Evolutionary conservation across 345 rosid species (phyloP).

Genomic region (Aegle marmelos): DNA sequence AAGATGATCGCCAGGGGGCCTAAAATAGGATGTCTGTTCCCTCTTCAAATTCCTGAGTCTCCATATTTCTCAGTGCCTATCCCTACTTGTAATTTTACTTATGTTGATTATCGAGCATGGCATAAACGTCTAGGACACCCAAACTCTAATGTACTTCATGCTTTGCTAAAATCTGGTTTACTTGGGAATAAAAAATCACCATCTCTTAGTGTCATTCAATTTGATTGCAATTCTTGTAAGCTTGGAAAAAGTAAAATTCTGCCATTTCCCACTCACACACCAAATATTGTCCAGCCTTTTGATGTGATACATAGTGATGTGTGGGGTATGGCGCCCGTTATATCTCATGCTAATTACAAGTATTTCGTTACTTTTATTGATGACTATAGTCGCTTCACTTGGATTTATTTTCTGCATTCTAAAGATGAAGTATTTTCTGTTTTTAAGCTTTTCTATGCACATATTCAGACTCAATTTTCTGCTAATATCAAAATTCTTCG

Average conservation of each 20-base stretch:
- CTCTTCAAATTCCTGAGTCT: neutral
- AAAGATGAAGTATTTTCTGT: neutral
- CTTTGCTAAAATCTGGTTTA: neutral
- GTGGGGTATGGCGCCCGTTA: neutral
- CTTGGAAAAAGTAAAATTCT: neutral
- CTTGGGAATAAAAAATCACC: neutral
- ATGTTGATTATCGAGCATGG: neutral
- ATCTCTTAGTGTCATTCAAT: neutral
- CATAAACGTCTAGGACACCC: neutral
- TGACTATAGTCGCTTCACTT: too few species aligned
- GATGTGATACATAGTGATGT: neutral
- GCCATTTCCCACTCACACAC: neutral
- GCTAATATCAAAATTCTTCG: neutral
- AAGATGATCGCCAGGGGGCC: conserved; percentile 3
- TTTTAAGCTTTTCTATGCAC: neutral
- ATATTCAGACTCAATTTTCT: neutral
- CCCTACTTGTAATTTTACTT: neutral
- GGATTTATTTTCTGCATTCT: neutral
- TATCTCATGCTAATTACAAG: conserved; percentile 2
- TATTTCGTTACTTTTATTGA: conserved; percentile 4
- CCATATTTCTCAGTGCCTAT: neutral
- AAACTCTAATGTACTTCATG: conserved; percentile 2
- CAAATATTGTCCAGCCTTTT: neutral
- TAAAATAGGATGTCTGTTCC: neutral
- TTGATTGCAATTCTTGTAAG: neutral